Percentiles rank a stretch among this genome's conserved stretches.
Evolutionary conservation across 768 basidiomycete species (phyloP).

Genomic region (Pleurotus citrinopileatus): DNA sequence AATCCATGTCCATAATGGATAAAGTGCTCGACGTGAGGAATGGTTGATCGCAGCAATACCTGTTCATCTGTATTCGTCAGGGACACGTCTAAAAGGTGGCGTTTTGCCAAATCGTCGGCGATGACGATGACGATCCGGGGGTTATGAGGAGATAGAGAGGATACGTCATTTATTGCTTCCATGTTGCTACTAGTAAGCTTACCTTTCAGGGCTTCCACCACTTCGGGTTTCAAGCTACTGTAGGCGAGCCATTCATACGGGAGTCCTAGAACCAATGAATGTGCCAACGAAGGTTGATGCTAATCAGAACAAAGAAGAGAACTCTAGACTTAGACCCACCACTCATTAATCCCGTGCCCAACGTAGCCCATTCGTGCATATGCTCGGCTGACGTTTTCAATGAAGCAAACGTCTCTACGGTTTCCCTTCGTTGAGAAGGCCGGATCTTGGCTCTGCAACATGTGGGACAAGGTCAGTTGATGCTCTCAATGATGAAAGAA

Average conservation of each 20-base stretch:
- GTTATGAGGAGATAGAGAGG: neutral
- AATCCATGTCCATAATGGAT: conserved; percentile 9
- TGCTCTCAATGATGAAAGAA: neutral
- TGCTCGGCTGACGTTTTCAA: conserved; percentile 2
- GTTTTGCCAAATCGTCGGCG: no score
- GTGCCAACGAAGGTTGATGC: no score
- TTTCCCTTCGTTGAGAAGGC: conserved; percentile 1
- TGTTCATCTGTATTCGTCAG: neutral
- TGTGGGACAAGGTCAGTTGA: neutral
- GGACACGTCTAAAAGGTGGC: neutral
- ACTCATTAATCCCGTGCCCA: conserved; percentile 3
- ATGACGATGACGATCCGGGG: neutral
- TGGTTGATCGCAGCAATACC: neutral
- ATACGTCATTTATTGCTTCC: neutral
- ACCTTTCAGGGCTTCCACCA: neutral
- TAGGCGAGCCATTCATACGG: conserved; percentile 8
- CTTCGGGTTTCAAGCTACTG: conserved; percentile 6
- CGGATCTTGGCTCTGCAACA: neutral
- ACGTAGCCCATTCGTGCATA: conserved; percentile 3
- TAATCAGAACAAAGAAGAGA: neutral
- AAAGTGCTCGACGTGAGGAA: conserved; percentile 4
- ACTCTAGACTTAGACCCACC: neutral
- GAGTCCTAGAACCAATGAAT: no score
- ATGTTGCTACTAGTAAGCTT: neutral
- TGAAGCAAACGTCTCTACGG: conserved; percentile 9